Base-by-base conservation (phyloP, 192 early-diverging fungal species). In the Pilaira anomala region DNA sequence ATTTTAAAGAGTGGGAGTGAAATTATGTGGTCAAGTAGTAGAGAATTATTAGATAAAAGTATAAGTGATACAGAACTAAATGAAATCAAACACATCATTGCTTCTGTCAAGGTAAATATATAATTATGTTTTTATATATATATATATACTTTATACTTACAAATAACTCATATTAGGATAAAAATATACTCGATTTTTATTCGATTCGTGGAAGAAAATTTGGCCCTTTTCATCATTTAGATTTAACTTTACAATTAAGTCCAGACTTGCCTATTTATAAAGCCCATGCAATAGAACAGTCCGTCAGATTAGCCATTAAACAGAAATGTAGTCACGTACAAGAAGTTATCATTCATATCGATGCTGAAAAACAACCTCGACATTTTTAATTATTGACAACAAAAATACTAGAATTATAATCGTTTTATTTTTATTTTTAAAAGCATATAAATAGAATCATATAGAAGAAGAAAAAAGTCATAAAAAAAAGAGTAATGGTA, bases 1-100 rank as follows among this genome's bases (percentile, higher is more conserved):
- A 78, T 90, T 57, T 70, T 86, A 18, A 82, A 83, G 70, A 87
- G 80, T 62, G 88, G 89, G 21, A 36, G 74, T 22, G 59, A 82
- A 16, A 78, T 87, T 42, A 72, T 78, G 69, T 39, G 52, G 7
- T 49, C 41, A 21, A 75, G 69, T 11, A 42, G 67, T 14, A 70
- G 54, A 51, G 76, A 78, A 51, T 67, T 78, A 30, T 59, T 71
- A 21, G 76, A 75, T 62, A 66, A 60, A 25, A 56, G 62, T 28
- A 28, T 69, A 14, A 29, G 66, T 28, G 64, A 67, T 19, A 44
- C 66, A 24, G 65, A 72, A 28, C 39, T 78, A 22, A 25, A 68
- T 22, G 29, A 74, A 55, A 66, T 78, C 8, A 56, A 65, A 29
- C 42, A 51, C 12, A 70, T 66, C 4, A 65, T 75, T 50, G 18